Base-by-base conservation (phyloP, 805 yeast genomes). In the Kodamaea nitidulidarum region DNA sequence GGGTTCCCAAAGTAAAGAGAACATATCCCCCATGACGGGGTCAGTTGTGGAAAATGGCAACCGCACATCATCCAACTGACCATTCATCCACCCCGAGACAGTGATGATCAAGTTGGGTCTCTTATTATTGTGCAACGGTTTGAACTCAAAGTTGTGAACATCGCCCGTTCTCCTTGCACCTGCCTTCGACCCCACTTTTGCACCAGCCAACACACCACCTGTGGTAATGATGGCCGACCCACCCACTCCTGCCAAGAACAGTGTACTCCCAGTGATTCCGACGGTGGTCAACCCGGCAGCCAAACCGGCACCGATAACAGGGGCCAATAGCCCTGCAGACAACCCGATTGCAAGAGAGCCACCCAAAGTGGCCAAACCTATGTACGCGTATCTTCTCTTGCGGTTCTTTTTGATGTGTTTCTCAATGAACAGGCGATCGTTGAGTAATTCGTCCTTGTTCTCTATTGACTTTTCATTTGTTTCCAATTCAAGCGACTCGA, bases 31-130 rank as follows among this genome's bases (percentile, higher is more conserved):
- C 91, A 91, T 88, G 0, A 91, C 87, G 0, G 98, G 98, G 55
- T 95, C 98, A 7, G 93, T 85, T 0, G 98, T 93, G 1, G 96
- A 85, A 56, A 90, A 93, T 2, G 98, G 98, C 46, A 93, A 73
- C 55, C 99, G 73, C 15, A 93, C 91, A 73, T 93, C 99, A 78
- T 93, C 99, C 51, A 81, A 78, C 43, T 81, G 83, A 58, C 96
- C 95, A 39, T 82, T 83, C 91, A 93, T 88, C 99, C 99, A 93
- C 1, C 99, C 99, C 38, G 95, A 80, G 0, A 95, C 88, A 2
- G 97, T 90, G 14, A 93, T 63, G 39, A 91, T 84, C 48, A 90
- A 67, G 55, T 88, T 91, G 3, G 95, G 81, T 36, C 98, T 71
- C 56, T 85, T 84, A 58, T 86, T 88, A 57, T 91, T 90, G 59